A percentile compares a stretch with the other conserved stretches of the same genome.
Conservation (phyloP, 2,329 filamentous ascomycete species). For the Talaromyces sp. region DNA sequence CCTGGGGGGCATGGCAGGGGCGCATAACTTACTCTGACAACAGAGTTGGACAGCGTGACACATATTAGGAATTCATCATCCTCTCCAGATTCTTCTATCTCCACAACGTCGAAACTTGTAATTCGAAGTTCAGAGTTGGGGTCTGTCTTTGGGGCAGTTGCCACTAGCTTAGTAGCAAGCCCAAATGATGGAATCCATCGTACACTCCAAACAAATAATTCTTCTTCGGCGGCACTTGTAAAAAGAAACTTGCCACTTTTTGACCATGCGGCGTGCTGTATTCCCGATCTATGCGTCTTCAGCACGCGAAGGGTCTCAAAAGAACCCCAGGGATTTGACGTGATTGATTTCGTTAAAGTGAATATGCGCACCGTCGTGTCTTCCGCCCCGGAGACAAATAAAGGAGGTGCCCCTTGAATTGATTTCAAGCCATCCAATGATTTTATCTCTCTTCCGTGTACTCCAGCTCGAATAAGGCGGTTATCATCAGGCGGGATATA, state of each 20-base stretch:
- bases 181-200: constrained; percentile 56
- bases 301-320: constrained; percentile 64
- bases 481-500: constrained; percentile 46
- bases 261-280: constrained; percentile 80
- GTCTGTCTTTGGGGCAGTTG: constrained; percentile 51
- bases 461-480: constrained; percentile 64
- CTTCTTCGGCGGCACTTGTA: constrained; percentile 84
- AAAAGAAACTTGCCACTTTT: constrained; percentile 69
- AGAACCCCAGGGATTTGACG: constrained; percentile 22
- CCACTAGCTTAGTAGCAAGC: constrained; percentile 57
- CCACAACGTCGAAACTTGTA: constrained; percentile 70
- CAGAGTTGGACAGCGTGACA: constrained; percentile 83
- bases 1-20: too few relatives aligned
- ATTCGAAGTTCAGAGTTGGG: constrained; percentile 72
- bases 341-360: constrained; percentile 18
- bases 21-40: constrained; percentile 59
- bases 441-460: constrained; percentile 87
- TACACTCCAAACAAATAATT: constrained; percentile 83
- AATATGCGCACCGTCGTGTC: constrained; percentile 77
- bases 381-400: constrained; percentile 70
- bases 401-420: constrained; percentile 15
- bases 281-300: constrained; percentile 77
- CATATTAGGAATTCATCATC: constrained; percentile 60
- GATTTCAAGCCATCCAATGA: constrained; percentile 53
- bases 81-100: constrained; percentile 26